phyloP scores from a whole-genome alignment of 1,284 basidiomycete species.

The Irpex lacteus region DNA sequence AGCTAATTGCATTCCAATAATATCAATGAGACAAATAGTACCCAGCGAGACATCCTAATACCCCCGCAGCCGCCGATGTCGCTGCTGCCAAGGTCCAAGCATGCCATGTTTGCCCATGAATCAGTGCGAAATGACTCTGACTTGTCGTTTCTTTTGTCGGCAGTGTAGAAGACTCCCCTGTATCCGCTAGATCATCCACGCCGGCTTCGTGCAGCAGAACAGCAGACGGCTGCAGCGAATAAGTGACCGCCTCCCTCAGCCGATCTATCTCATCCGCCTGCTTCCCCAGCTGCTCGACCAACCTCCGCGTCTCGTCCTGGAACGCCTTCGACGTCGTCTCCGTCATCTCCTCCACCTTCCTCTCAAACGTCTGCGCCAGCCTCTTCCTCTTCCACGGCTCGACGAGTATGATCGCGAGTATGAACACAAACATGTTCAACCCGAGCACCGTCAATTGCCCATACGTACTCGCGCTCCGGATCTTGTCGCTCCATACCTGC shows the following conservation, averaged over 20 bases:
- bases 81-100: neutral
- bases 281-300: slow-evolving; percentile 48
- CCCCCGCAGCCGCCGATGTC: neutral
- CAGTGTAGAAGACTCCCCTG: neutral
- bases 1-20: no score
- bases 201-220: neutral
- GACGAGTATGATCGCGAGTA: slow-evolving; percentile 83
- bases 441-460: slow-evolving; percentile 81
- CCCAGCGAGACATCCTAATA: neutral
- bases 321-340: slow-evolving; percentile 33
- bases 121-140: neutral
- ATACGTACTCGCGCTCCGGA: slow-evolving; percentile 89
- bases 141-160: neutral
- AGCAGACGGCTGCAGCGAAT: slow-evolving; percentile 13
- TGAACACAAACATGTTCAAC: slow-evolving; percentile 85
- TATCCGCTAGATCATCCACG: neutral
- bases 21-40: neutral
- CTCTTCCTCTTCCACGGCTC: slow-evolving; percentile 91
- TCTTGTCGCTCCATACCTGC: slow-evolving; percentile 97
- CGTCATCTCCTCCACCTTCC: slow-evolving; percentile 76
- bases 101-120: neutral
- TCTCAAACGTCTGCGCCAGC: slow-evolving; percentile 85
- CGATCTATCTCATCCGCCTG: slow-evolving; percentile 41
- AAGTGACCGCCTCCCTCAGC: slow-evolving; percentile 28
- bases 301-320: slow-evolving; percentile 36